Evolutionary conservation across 1,284 basidiomycete species (phyloP).

Genomic region (Malassezia globosa): DNA sequence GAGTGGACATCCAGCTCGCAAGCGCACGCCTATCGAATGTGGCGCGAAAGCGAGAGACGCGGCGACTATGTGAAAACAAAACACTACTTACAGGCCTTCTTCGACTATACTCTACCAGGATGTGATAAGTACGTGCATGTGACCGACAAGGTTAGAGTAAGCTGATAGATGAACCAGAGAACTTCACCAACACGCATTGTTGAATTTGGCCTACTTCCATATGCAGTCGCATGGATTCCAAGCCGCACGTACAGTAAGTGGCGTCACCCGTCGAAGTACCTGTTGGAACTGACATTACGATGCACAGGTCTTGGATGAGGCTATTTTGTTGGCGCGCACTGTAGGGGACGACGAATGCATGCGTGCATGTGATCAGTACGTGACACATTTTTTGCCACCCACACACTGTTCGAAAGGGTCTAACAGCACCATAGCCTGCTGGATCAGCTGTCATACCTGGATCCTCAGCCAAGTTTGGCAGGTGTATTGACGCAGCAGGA

Average conservation of each 20-base stretch:
- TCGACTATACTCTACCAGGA: slow-evolving; percentile 16
- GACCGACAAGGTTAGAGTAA: too few species aligned
- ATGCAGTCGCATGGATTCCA: slow-evolving; percentile 3
- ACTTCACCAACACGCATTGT: slow-evolving; percentile 16
- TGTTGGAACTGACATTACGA: too few species aligned
- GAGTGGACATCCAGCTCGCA: slow-evolving; percentile 5
- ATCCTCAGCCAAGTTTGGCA: background rate
- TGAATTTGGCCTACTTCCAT: slow-evolving; percentile 15
- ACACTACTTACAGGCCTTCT: slow-evolving; percentile 11
- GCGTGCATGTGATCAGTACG: slow-evolving; percentile 15
- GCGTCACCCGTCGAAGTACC: too few species aligned
- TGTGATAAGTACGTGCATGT: slow-evolving; percentile 11
- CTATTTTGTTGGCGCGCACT: slow-evolving; percentile 14
- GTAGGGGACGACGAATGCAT: slow-evolving; percentile 17
- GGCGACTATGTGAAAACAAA: slow-evolving; percentile 13
- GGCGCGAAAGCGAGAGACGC: slow-evolving; percentile 5
- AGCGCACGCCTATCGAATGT: slow-evolving; percentile 5
- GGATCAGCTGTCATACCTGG: slow-evolving; percentile 10
- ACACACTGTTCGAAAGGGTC: too few species aligned
- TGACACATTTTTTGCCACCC: background rate
- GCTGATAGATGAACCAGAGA: background rate
- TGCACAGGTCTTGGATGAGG: slow-evolving; percentile 13
- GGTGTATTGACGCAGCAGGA: slow-evolving; percentile 8
- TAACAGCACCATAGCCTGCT: slow-evolving; percentile 6
- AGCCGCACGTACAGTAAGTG: slow-evolving; percentile 9